Evolutionary conservation across 495 filamentous ascomycete species (phyloP).

Genomic region (Hyaloscypha finlandica): DNA sequence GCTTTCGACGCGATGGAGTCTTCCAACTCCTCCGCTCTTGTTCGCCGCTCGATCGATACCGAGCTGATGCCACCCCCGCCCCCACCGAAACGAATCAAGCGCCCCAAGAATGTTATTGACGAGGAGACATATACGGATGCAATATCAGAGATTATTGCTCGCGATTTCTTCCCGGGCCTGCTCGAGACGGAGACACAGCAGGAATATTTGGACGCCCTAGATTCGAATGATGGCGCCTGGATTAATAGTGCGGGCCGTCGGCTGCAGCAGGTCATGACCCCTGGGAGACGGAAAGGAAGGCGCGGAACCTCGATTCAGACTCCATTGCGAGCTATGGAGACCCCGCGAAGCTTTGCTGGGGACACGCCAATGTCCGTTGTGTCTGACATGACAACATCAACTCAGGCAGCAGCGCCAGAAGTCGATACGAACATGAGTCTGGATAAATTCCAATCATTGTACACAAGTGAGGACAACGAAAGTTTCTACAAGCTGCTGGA

Average conservation of each 20-base stretch:
- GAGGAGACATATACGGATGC: slow-evolving; percentile 93
- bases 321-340: slow-evolving; percentile 41
- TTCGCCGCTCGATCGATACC: slow-evolving; percentile 64
- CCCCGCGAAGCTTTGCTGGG: slow-evolving; percentile 55
- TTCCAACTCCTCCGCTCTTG: slow-evolving; percentile 50
- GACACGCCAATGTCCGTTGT: slow-evolving; percentile 69
- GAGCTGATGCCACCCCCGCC: slow-evolving; percentile 77
- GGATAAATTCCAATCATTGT: slow-evolving; percentile 83
- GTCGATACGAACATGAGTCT: slow-evolving; percentile 83
- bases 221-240: slow-evolving; percentile 82
- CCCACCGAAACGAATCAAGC: slow-evolving; percentile 86
- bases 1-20: slow-evolving; percentile 3
- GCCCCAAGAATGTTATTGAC: slow-evolving; percentile 84
- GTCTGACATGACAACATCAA: slow-evolving; percentile 41
- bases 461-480: slow-evolving; percentile 97
- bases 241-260: slow-evolving; percentile 75
- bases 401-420: slow-evolving; percentile 35
- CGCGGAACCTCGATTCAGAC: slow-evolving; percentile 39
- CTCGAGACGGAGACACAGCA: slow-evolving; percentile 82
- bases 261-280: slow-evolving; percentile 81
- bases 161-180: slow-evolving; percentile 95
- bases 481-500: slow-evolving; percentile 91
- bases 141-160: slow-evolving; percentile 90
- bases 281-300: slow-evolving; percentile 52
- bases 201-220: slow-evolving; percentile 89